phyloP scores from a whole-genome alignment of 148 eudicot species.

The Nepenthes gracilis region DNA sequence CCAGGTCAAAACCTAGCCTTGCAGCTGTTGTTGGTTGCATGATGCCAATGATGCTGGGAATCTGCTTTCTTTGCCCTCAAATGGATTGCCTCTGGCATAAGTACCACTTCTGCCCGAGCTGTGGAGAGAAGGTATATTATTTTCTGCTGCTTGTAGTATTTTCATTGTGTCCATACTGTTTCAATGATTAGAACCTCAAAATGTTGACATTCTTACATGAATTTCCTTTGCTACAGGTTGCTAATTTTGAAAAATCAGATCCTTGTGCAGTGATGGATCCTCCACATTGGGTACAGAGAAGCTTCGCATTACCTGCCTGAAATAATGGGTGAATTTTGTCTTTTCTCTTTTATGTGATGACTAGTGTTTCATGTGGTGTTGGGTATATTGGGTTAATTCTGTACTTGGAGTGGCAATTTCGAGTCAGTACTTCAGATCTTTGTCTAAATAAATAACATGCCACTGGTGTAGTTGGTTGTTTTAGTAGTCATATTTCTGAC shows the following conservation, averaged over 20 bases:
- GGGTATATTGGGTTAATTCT: not conserved
- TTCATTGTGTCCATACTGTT: not conserved
- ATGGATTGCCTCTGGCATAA: conserved; percentile 99
- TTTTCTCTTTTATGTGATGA: not conserved
- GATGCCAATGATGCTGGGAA: conserved; percentile 76
- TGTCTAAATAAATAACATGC: too few relatives aligned
- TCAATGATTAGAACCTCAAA: not conserved
- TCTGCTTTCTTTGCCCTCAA: conserved; percentile 81
- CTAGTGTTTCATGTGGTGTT: not conserved
- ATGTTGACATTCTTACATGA: not conserved
- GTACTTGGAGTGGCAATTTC: too few relatives aligned
- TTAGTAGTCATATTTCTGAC: too few relatives aligned
- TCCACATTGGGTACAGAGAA: conserved; percentile 50
- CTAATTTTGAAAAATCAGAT: conserved; percentile 68
- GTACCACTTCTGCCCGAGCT: conserved; percentile 83
- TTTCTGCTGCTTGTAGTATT: not conserved
- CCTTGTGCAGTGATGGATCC: conserved; percentile 70
- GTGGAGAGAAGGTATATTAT: conserved; percentile 50
- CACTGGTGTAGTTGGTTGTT: too few relatives aligned
- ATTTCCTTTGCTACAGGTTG: conserved; percentile 34
- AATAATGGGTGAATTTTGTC: not conserved
- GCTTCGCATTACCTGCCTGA: conserved; percentile 51
- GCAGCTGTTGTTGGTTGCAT: conserved; percentile 85
- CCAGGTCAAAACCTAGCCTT: conserved; percentile 70
- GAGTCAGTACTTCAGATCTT: too few relatives aligned